Base-by-base conservation (phyloP, 495 filamentous ascomycete species). In the Aspergillus incahuasiensis region DNA sequence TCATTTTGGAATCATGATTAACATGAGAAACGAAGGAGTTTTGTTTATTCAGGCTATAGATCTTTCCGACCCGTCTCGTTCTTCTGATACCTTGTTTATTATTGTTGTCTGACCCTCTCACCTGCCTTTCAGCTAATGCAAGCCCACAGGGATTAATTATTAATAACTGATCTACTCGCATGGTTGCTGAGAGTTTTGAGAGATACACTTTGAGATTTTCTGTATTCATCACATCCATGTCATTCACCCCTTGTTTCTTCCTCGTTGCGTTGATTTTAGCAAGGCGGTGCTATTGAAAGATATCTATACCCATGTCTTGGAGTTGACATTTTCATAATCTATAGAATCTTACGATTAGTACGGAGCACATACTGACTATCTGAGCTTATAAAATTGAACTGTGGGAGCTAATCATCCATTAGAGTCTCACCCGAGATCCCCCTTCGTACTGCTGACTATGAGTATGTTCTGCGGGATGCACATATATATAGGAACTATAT, bases 11-110 rank as follows among this genome's bases (percentile, higher is more conserved):
- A 18, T 16, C 16, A 16, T 16, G 38, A 44, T 42, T 42, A 18
- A 44, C 18, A 44, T 44, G 42, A 44, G 42, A 9, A 24, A 44
- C 12, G 19, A 46, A 28, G 22, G 43, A 21, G 43, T 21, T 16
- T 44, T 24, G 19, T 20, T 44, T 44, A 15, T 44, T 54, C 42
- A 30, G 43, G 49, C 49, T 16, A 52, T 38, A 52, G 18, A 28
- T 52, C n/a, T n/a, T 40, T 12, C 38, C 8, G 5, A 6, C n/a
- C 4, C 8, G 8, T 40, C 15, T 24, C 21, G 16, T n/a, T 15
- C 30, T 28, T 3, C 38, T 40, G 21, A 25, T 28, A 25, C 43
- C 43, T 25, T 25, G 13, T 50, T 34, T 12, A 39, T 24, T 0
- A 30, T 4, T 11, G 8, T 50, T 34, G 32, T 54, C 9, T 16